phyloP scores from a whole-genome alignment of 1,284 basidiomycete species.

The Moesziomyces sp. region DNA sequence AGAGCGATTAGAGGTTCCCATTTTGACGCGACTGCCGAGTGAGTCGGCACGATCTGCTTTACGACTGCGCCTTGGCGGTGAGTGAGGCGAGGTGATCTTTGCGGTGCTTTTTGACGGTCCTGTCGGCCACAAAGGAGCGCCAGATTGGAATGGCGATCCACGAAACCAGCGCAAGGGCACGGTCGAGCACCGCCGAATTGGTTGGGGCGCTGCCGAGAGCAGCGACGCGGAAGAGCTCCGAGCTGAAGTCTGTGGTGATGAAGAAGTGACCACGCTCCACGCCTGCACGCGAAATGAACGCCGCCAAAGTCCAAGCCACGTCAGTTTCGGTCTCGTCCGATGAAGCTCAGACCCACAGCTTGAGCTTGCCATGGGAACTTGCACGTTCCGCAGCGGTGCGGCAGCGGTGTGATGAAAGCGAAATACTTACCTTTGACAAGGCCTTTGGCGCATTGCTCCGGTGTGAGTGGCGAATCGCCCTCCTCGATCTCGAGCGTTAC shows the following conservation, averaged over 20 bases:
- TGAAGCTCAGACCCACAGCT: neutral
- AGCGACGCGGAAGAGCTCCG: constrained; percentile 57
- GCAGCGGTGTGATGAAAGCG: neutral
- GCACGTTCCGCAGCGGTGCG: neutral
- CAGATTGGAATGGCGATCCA: constrained; percentile 58
- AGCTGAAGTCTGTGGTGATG: constrained; percentile 62
- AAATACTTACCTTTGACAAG: constrained; percentile 75
- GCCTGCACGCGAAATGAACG: constrained; percentile 10
- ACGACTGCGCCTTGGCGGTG: neutral
- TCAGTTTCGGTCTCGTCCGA: neutral
- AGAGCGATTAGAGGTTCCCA: neutral
- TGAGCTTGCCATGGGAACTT: neutral
- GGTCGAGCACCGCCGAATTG: constrained; percentile 50
- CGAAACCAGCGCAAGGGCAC: constrained; percentile 30
- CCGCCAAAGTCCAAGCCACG: neutral
- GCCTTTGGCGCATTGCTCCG: constrained; percentile 76
- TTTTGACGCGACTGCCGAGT: neutral
- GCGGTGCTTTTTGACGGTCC: constrained; percentile 34
- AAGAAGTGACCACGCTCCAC: constrained; percentile 53
- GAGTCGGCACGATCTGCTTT: too few relatives aligned
- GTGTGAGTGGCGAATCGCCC: constrained; percentile 75
- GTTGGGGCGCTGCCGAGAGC: constrained; percentile 57
- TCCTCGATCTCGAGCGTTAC: constrained; percentile 85
- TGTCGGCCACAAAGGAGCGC: constrained; percentile 56
- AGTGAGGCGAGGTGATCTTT: constrained; percentile 26